phyloP scores from a whole-genome alignment of 768 basidiomycete species.

The Pleurotus pulmonarius region DNA sequence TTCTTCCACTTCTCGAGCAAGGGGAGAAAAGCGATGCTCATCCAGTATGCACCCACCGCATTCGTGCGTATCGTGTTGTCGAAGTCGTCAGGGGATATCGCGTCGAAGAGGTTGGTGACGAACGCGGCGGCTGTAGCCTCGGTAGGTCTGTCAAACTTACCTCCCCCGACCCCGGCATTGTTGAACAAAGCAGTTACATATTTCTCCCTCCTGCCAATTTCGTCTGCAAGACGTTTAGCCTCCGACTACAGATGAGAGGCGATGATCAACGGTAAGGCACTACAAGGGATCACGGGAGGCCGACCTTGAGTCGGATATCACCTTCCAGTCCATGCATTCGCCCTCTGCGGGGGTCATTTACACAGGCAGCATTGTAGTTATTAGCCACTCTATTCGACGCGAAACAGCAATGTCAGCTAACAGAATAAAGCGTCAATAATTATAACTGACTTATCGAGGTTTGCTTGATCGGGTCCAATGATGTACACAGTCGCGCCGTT shows the following conservation, averaged over 20 bases:
- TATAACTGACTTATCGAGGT: slow-evolving; percentile 26
- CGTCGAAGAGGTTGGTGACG: slow-evolving; percentile 34
- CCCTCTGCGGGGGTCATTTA: slow-evolving; percentile 22
- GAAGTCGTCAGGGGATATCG: slow-evolving; percentile 32
- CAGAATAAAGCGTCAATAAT: slow-evolving; percentile 7
- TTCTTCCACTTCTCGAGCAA: slow-evolving; percentile 45
- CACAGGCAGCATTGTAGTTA: slow-evolving; percentile 33
- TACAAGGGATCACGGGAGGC: neutral
- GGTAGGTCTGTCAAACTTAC: slow-evolving; percentile 23
- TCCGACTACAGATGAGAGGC: slow-evolving; percentile 26
- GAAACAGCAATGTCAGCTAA: neutral
- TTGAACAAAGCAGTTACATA: slow-evolving; percentile 46
- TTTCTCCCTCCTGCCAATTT: slow-evolving; percentile 31
- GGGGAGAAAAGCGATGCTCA: slow-evolving; percentile 54
- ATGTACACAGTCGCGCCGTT: slow-evolving; percentile 49
- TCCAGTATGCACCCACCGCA: slow-evolving; percentile 47
- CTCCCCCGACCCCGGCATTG: slow-evolving; percentile 37
- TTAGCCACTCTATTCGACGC: slow-evolving; percentile 23
- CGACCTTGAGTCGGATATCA: slow-evolving; percentile 37
- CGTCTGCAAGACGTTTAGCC: slow-evolving; percentile 36
- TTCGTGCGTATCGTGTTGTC: slow-evolving; percentile 32
- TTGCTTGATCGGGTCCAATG: slow-evolving; percentile 36
- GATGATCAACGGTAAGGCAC: too few species aligned
- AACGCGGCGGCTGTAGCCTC: slow-evolving; percentile 31
- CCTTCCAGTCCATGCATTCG: slow-evolving; percentile 37